Evolutionary conservation across 129 eudicot species (phyloP).

Genomic region (Tagetes patula): DNA sequence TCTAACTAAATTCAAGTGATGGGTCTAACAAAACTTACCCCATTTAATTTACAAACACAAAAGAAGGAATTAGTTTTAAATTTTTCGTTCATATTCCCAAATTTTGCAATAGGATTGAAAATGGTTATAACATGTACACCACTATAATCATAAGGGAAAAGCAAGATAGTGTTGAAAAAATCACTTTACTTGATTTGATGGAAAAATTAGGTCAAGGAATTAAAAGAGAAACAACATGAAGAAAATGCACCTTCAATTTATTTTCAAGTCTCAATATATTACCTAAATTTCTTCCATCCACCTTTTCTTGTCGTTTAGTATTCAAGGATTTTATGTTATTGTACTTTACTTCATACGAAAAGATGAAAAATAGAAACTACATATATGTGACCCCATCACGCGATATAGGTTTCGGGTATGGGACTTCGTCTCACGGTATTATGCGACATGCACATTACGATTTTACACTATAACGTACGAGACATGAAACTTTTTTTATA

Average conservation of each 20-base stretch:
- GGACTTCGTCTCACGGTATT: too few species aligned
- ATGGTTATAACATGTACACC: not conserved
- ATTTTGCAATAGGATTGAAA: not conserved
- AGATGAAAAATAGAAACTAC: not conserved
- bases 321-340: not conserved
- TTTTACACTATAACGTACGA: too few species aligned
- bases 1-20: too few species aligned
- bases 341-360: not conserved
- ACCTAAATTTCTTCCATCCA: not conserved
- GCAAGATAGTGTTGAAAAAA: conserved; percentile 16
- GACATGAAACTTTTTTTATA: too few species aligned
- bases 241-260: conserved; percentile 10
- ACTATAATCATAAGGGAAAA: not conserved
- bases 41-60: not conserved
- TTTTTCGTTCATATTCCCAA: not conserved
- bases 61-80: not conserved
- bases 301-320: conserved; percentile 20
- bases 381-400: too few species aligned
- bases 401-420: too few species aligned
- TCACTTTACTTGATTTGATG: conserved; percentile 35
- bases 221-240: conserved; percentile 19
- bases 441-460: too few species aligned
- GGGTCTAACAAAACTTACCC: not conserved
- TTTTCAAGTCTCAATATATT: conserved; percentile 6
- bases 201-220: conserved; percentile 58